Evolutionary conservation across 2,329 filamentous ascomycete genomes (phyloP), one percentile per base, ranked within the genome.

Genomic region (Onygenales sp.): DNA sequence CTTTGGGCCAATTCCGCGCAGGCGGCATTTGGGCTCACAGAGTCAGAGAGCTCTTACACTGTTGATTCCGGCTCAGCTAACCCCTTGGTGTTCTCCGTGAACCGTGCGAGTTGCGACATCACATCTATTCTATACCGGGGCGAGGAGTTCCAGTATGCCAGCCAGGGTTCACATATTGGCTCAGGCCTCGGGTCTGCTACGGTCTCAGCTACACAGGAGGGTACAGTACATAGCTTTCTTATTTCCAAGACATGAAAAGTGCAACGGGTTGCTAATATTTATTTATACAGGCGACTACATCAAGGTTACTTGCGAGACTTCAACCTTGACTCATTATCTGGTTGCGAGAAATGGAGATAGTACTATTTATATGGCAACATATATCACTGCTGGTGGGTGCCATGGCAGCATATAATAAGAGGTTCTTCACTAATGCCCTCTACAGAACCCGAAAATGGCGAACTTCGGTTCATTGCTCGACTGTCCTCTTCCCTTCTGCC

Each of bases 381-480:
- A 85, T 62, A 85, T 79, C 54, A 82, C 76, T 0, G 77, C 61
- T 5, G 66, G 68, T 63, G 51, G 56, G 61, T 60, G 56, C 8
- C 17, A 49, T 41, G 54, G 32, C n/a, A 55, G 11, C 41, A 51
- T 6, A 17, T 43, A 5, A 33, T 57, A 38, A 49, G 31, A 44
- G 47, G 21, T 5, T 27, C 21, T 27, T 5, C 21, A 27, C 21
- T 27, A 27, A 27, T 27, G 21, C 21, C 53, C 39, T 0, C 3
- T 10, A 8, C 72, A 41, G 71, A 83, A 59, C 80, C 80, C 2
- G 63, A 64, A 7, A 69, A 82, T 14, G 80, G 80, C 41, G 83
- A 86, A 68, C 68, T 85, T 47, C 80, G 83, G 48, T 86, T 78
- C 69, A 83, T 86, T 58, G 78, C 81, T 51, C 80, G 82, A 32